These are phyloP conservation scores for Tetracladium maxilliforme DNA, from an alignment of 2,329 filamentous ascomycete genomes.

Conservation along the genomic window DNA sequence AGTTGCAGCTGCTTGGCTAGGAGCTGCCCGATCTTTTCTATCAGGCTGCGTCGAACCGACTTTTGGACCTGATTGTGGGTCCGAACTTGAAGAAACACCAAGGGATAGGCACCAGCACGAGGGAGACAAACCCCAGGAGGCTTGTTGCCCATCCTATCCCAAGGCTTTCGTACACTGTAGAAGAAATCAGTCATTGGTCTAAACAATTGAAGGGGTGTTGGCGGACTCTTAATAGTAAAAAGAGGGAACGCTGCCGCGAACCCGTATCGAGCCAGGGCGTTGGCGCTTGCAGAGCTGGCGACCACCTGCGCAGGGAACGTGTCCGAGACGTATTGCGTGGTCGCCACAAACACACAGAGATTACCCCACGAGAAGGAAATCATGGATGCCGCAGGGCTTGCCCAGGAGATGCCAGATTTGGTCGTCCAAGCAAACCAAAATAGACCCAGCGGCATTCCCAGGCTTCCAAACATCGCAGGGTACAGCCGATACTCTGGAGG, in stretches of 20 bases:
- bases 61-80: conserved; percentile 14
- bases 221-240: conserved; percentile 41
- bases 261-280: conserved; percentile 38
- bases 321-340: conserved; percentile 37
- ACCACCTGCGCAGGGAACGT: conserved; percentile 37
- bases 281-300: conserved; percentile 44
- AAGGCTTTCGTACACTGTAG: conserved; percentile 17
- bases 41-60: too few relatives aligned
- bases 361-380: conserved; percentile 46
- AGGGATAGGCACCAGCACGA: conserved; percentile 24
- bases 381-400: conserved; percentile 31
- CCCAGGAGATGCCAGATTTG: conserved; percentile 28
- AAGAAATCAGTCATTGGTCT: not conserved
- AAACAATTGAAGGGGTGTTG: not conserved
- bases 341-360: conserved; percentile 37
- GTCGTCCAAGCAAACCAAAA: conserved; percentile 50
- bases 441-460: conserved; percentile 31
- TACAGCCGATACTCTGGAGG: conserved; percentile 43
- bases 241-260: conserved; percentile 43
- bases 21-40: too few relatives aligned
- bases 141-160: conserved; percentile 25
- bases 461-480: conserved; percentile 40
- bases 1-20: too few relatives aligned
- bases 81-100: conserved; percentile 26
- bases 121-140: conserved; percentile 23